phyloP scores from a whole-genome alignment of 2,329 filamentous ascomycete genomes.

The Beauveria varroae region DNA sequence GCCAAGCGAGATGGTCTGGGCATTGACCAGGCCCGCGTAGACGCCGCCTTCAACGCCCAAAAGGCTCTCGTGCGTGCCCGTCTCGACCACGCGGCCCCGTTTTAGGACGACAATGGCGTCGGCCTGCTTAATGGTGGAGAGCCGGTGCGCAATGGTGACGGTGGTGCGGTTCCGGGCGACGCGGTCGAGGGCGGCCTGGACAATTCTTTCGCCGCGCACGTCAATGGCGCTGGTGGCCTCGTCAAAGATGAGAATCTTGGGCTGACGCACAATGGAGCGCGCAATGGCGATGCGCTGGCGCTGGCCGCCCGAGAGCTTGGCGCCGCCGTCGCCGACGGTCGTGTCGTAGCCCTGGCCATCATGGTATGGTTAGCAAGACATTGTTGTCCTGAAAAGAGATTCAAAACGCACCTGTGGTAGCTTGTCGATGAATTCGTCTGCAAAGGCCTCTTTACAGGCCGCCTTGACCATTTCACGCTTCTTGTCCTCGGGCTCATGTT shows the following conservation, averaged over 20 bases:
- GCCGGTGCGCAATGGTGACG: conserved; percentile 65
- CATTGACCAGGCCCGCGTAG: conserved; percentile 61
- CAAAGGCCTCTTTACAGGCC: conserved; percentile 61
- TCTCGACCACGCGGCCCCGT: conserved; percentile 62
- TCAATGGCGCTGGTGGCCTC: conserved; percentile 66
- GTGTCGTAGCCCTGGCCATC: conserved; percentile 57
- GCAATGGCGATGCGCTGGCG: conserved; percentile 65
- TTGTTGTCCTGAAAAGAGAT: not conserved
- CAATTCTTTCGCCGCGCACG: conserved; percentile 47
- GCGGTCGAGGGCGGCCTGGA: conserved; percentile 52
- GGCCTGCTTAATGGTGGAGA: conserved; percentile 69
- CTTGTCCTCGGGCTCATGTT: conserved; percentile 43
- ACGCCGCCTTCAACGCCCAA: conserved; percentile 52
- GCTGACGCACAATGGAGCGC: conserved; percentile 57
- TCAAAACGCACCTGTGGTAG: conserved; percentile 42
- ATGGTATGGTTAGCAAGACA: conserved; percentile 10
- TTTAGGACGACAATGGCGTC: conserved; percentile 72
- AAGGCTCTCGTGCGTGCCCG: conserved; percentile 68
- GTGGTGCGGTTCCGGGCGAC: conserved; percentile 59
- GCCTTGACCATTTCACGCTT: conserved; percentile 54
- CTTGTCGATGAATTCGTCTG: conserved; percentile 59
- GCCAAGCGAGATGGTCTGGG: conserved; percentile 51
- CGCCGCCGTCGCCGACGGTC: conserved; percentile 67
- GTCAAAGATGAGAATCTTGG: conserved; percentile 65
- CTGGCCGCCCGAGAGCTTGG: conserved; percentile 73